These are phyloP conservation scores for Euphorbia pulcherrima DNA, from an alignment of 345 rosid genomes.

Conservation along the genomic window DNA sequence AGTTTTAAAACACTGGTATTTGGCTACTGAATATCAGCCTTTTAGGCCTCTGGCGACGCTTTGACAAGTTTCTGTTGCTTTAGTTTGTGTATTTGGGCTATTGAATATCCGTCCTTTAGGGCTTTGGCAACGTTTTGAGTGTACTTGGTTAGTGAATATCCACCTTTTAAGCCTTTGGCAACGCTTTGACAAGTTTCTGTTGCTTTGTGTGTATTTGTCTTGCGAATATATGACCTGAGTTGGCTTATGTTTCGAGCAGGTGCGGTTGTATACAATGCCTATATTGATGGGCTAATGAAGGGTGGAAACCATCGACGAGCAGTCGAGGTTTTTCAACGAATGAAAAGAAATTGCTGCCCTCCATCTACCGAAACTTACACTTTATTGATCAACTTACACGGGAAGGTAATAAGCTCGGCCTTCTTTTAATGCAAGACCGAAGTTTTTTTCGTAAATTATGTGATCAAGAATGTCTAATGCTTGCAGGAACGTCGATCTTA, in stretches of 20 bases:
- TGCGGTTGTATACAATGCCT: constrained; percentile 71
- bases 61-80: too few species aligned
- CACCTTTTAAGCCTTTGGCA: neutral
- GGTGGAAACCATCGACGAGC: constrained; percentile 61
- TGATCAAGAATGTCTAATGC: constrained; percentile 15
- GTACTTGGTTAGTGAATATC: too few species aligned
- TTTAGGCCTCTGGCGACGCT: too few species aligned
- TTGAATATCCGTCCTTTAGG: too few species aligned
- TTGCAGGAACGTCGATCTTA: constrained; percentile 66
- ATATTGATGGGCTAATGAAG: constrained; percentile 75
- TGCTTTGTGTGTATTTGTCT: neutral
- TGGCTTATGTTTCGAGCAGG: constrained; percentile 33
- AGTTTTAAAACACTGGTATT: too few species aligned
- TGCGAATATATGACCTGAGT: neutral
- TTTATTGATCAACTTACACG: constrained; percentile 77
- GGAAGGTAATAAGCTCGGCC: constrained; percentile 48
- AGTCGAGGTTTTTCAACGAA: constrained; percentile 55
- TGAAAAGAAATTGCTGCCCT: constrained; percentile 67
- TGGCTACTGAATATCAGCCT: too few species aligned
- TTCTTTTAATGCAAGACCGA: neutral
- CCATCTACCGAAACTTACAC: constrained; percentile 79
- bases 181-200: neutral
- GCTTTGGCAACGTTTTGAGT: too few species aligned
- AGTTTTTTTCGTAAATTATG: neutral
- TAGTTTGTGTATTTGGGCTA: too few species aligned